Evolutionary conservation across 495 filamentous ascomycete species (phyloP).

Genomic region (Aspergillus mulundensis): DNA sequence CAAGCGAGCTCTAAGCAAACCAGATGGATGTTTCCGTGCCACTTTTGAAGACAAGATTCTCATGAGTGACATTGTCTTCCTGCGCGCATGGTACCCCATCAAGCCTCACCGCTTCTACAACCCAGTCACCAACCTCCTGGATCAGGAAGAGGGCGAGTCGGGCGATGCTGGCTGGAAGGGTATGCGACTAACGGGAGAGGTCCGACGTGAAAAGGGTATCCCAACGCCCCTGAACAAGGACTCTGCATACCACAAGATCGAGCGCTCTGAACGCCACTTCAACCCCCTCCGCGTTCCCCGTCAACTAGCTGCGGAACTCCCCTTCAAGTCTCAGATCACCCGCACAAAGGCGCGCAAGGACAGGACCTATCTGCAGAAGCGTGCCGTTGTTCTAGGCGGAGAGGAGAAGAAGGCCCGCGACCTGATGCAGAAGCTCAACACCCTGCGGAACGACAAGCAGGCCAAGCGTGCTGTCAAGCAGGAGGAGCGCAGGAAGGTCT

Average conservation of each 20-base stretch:
- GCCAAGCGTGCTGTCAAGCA: constrained; percentile 77
- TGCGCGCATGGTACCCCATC: constrained; percentile 94
- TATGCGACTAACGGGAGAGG: constrained; percentile 94
- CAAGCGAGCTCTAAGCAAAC: constrained; percentile 85
- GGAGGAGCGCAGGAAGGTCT: constrained; percentile 73
- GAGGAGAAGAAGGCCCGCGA: constrained; percentile 88
- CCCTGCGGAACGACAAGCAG: constrained; percentile 83
- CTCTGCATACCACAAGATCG: constrained; percentile 76
- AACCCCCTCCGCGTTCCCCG: constrained; percentile 89
- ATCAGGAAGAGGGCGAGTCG: constrained; percentile 31
- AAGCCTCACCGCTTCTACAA: constrained; percentile 95
- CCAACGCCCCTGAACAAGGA: constrained; percentile 74
- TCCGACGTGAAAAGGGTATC: constrained; percentile 71
- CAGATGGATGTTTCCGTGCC: constrained; percentile 90
- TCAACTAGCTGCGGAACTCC: constrained; percentile 76
- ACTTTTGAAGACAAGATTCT: constrained; percentile 98
- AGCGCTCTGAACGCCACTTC: constrained; percentile 79
- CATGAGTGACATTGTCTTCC: constrained; percentile 92
- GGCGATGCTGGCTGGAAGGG: constrained; percentile 61
- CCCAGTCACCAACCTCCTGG: constrained; percentile 86
- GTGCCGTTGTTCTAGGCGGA: constrained; percentile 74
- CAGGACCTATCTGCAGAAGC: constrained; percentile 89
- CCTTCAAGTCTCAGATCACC: constrained; percentile 88
- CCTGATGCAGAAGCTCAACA: constrained; percentile 90
- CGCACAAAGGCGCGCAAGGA: constrained; percentile 73